A percentile compares a stretch with the other conserved stretches of the same genome.
phyloP scores from a whole-genome alignment of 164 flowering plant species.

The Dillenia suffruticosa region DNA sequence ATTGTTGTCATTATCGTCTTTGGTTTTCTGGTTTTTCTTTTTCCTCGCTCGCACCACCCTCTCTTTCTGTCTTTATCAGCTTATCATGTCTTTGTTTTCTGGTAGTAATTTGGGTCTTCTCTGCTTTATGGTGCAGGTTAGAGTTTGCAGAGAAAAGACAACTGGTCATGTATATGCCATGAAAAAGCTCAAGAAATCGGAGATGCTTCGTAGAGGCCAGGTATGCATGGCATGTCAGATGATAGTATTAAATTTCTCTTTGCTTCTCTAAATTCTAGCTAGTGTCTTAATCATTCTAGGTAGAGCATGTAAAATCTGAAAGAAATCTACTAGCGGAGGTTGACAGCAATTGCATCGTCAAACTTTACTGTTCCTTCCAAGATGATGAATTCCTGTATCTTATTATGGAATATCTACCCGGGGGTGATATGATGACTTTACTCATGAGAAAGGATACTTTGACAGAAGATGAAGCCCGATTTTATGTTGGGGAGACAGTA shows the following conservation, averaged over 20 bases:
- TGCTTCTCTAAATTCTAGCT: constrained; percentile 2
- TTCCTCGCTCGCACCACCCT: too few species aligned
- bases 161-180: constrained; percentile 73
- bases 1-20: too few species aligned
- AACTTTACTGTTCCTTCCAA: constrained; percentile 77
- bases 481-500: constrained; percentile 75
- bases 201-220: constrained; percentile 89
- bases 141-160: constrained; percentile 63
- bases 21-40: too few species aligned
- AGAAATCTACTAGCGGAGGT: constrained; percentile 83
- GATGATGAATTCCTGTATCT: constrained; percentile 75
- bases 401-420: constrained; percentile 78
- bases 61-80: too few species aligned
- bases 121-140: constrained; percentile 39
- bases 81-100: too few species aligned
- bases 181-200: constrained; percentile 86
- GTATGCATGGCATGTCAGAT: constrained; percentile 14
- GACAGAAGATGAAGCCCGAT: constrained; percentile 67
- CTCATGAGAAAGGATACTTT: constrained; percentile 78
- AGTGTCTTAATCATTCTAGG: constrained; percentile 28
- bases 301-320: constrained; percentile 81
- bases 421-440: constrained; percentile 81
- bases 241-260: background rate
- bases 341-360: constrained; percentile 79
- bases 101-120: too few species aligned